These are phyloP conservation scores for Suillus occidentalis DNA, from an alignment of 768 basidiomycete species.

Conservation along the genomic window DNA sequence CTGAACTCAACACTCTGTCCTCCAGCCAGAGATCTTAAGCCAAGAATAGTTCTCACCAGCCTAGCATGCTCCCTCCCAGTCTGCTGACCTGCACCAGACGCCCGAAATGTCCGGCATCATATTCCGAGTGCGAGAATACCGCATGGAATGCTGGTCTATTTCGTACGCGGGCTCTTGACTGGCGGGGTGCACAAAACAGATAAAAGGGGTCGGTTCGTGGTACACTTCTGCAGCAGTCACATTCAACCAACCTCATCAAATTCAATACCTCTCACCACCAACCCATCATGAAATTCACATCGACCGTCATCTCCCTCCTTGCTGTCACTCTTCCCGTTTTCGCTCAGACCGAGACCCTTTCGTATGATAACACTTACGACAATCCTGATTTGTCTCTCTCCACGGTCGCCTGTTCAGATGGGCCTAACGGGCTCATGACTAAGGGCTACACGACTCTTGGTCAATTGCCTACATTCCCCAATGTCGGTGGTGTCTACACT, in stretches of 20 bases:
- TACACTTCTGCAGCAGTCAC: not conserved
- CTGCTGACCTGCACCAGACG: conserved; percentile 9
- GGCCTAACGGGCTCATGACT: conserved; percentile 29
- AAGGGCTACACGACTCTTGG: conserved; percentile 35
- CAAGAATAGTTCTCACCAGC: conserved; percentile 9
- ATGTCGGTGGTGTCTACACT: conserved; percentile 34
- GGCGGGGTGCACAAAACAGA: not conserved
- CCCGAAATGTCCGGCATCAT: not conserved
- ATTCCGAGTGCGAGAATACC: conserved; percentile 7
- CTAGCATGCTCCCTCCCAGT: not conserved
- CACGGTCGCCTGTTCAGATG: conserved; percentile 34
- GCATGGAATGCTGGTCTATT: not conserved
- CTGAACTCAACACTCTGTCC: not conserved
- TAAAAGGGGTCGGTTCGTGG: conserved; percentile 14
- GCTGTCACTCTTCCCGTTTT: conserved; percentile 19
- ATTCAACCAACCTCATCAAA: not conserved
- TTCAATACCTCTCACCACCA: not conserved
- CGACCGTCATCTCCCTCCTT: conserved; percentile 13
- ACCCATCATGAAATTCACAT: conserved; percentile 26
- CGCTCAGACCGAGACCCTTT: conserved; percentile 18
- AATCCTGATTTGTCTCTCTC: conserved; percentile 17
- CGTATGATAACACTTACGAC: conserved; percentile 35
- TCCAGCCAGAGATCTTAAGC: not conserved
- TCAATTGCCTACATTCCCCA: conserved; percentile 31
- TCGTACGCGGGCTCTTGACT: not conserved